Base-by-base conservation (phyloP, 2,329 filamentous ascomycete species). In the Teratosphaeria pseudoeucalypti region DNA sequence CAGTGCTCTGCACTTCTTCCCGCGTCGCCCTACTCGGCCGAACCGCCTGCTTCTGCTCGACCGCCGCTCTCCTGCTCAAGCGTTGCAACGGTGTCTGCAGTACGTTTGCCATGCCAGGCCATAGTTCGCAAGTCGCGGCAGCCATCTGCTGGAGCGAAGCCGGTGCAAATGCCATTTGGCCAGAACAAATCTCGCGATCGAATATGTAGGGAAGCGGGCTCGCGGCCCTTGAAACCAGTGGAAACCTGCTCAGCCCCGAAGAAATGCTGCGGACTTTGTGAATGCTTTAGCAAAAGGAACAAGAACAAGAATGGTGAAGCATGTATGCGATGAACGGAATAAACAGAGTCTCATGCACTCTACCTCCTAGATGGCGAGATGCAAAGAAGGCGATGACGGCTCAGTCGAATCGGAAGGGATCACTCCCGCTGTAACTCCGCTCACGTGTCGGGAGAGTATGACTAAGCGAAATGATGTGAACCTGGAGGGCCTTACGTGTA, bases 141-240 rank as follows among this genome's bases (percentile, higher is more conserved):
- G 72, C 71, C 56, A 81, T 69, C 61, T 76, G 78, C 80, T 84
- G 61, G 63, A 77, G 68, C 63, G 73, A 74, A 65, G 77, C 70
- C 64, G 78, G 74, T 66, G 76, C 72, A 67, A 81, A 79, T 69
- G 79, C 79, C 80, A 81, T 82, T 68, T 61, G 16, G 53, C 34
- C 53, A 23, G 19, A 54, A 49, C 19, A 26, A 11, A 19, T 11
- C 19, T 34, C 9, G 10, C 12, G 9, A 14, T 54, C 12, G 23
- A 2, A 16, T 14, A 43, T 43, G 37, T 43, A 14, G 2, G 5
- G 12, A 3, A 23, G 23, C 23, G 23, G 23, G 52, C 52, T 26
- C 29, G 52, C 23, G 19, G 52, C 23, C 52, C 52, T 32, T 32
- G 52, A n/a, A 53, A 16, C 52, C 23, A 32, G 52, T 53, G 29